Base-by-base conservation (phyloP, 805 yeast species). In the Ogataea allantospora region DNA sequence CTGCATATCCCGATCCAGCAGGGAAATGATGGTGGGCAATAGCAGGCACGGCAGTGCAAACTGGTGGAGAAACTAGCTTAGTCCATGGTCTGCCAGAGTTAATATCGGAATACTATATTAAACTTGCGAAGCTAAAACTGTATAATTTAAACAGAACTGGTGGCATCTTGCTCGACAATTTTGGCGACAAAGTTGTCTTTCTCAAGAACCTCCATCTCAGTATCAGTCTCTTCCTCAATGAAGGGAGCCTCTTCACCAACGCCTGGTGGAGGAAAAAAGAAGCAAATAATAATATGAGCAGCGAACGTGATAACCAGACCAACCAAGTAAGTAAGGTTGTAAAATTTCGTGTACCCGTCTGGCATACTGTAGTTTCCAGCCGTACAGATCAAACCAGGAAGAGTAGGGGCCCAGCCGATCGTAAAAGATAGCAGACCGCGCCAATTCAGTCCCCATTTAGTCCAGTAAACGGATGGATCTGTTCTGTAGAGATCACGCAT, bases 401-500 rank as follows among this genome's bases (percentile, higher is more conserved):
- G 30, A 7, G 46, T 42, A 14, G 51, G 50, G 3, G 41, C 42
- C 18, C 36, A 36, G 1, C 51, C 55, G 19, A 46, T 31, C 1
- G 42, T 23, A 8, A 39, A 38, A 1, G 55, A 42, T 5, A 36
- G n/a, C 7, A 35, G 16, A 8, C 51, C 51, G 15, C 50, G 24
- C 48, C 50, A 44, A 41, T 51, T 47, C 26, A 45, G 17, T 5
- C 55, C 55, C 23, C 34, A 44, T 22, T 28, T 38, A 14, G 35
- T 35, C 47, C 48, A 44, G 31, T 40, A 44, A 35, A 34, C 36
- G 9, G 48, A 47, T 10, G 37, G 30, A 2, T 50, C 38, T 5
- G 40, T 43, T n/a, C 46, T 31, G 45, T 50, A 50, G n/a, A 50
- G 36, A 21, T 46, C 54, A n/a, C 42, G 18, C 17, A 57, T 44